Conservation (phyloP, 140 eudicot species). For the Cichorium intybus region DNA sequence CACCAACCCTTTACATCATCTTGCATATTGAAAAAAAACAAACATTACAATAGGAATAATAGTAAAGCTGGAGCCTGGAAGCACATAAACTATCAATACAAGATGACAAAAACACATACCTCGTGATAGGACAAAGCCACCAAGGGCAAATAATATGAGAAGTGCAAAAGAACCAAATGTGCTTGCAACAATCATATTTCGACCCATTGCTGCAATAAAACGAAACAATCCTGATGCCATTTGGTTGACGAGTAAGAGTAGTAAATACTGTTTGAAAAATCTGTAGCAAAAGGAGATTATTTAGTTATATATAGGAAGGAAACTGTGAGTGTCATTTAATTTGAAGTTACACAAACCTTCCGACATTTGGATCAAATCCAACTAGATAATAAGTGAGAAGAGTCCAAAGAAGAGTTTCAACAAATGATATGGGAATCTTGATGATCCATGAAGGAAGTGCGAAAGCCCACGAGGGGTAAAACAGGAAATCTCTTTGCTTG, state of each 20-base stretch:
- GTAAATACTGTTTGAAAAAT: not conserved
- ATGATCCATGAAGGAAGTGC: slow-evolving; percentile 21
- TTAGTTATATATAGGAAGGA: not conserved
- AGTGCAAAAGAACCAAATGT: not conserved
- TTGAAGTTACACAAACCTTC: not conserved
- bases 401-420: not conserved
- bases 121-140: not conserved
- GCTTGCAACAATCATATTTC: not conserved
- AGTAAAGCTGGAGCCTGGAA: too few relatives aligned
- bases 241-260: not conserved
- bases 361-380: not conserved
- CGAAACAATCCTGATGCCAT: not conserved
- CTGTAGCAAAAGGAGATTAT: not conserved
- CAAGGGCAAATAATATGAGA: not conserved
- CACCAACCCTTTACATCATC: slow-evolving; percentile 59
- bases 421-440: not conserved
- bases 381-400: not conserved
- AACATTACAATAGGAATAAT: too few relatives aligned
- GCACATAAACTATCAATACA: too few relatives aligned
- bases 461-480: slow-evolving; percentile 42
- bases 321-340: not conserved
- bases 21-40: not conserved
- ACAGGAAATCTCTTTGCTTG: slow-evolving; percentile 31
- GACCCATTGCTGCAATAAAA: not conserved
- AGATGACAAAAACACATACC: too few relatives aligned